These are phyloP conservation scores for Mytilinidion resinicola DNA, from an alignment of 495 filamentous ascomycete genomes.

Conservation along the genomic window DNA sequence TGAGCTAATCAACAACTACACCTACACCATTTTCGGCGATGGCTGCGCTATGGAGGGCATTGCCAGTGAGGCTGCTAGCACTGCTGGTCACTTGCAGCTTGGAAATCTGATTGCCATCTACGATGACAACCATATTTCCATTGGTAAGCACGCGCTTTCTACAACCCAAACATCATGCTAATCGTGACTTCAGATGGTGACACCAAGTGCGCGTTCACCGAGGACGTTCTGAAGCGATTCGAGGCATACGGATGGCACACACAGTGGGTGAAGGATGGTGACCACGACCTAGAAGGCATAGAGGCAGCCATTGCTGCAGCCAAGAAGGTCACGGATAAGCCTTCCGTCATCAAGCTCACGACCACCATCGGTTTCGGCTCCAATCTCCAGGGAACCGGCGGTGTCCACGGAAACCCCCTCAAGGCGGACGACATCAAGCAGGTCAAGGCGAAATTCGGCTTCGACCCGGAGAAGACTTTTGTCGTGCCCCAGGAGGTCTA, in stretches of 20 bases:
- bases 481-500: conserved; percentile 93
- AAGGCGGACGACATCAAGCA: conserved; percentile 88
- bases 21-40: conserved; percentile 93
- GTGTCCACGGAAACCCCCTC: conserved; percentile 91
- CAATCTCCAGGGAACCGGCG: conserved; percentile 82
- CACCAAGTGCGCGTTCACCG: conserved; percentile 92
- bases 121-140: conserved; percentile 98
- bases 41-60: conserved; percentile 98
- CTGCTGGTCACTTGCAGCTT: conserved; percentile 92
- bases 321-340: conserved; percentile 89
- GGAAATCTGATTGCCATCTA: conserved; percentile 96
- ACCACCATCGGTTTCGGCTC: conserved; percentile 99
- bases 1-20: conserved; percentile 91
- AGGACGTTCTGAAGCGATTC: conserved; percentile 93
- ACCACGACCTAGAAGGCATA: conserved; percentile 81
- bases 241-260: conserved; percentile 98
- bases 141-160: conserved; percentile 46
- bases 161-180: conserved; percentile 11
- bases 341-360: conserved; percentile 90
- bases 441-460: conserved; percentile 90
- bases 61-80: conserved; percentile 84
- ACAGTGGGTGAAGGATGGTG: conserved; percentile 78
- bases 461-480: conserved; percentile 90
- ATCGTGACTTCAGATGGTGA: conserved; percentile 63
- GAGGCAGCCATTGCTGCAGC: conserved; percentile 80